Percentiles rank a stretch among this genome's conserved stretches.
Evolutionary conservation across 805 yeast species (phyloP).

Genomic region (Lipomyces yamadae): DNA sequence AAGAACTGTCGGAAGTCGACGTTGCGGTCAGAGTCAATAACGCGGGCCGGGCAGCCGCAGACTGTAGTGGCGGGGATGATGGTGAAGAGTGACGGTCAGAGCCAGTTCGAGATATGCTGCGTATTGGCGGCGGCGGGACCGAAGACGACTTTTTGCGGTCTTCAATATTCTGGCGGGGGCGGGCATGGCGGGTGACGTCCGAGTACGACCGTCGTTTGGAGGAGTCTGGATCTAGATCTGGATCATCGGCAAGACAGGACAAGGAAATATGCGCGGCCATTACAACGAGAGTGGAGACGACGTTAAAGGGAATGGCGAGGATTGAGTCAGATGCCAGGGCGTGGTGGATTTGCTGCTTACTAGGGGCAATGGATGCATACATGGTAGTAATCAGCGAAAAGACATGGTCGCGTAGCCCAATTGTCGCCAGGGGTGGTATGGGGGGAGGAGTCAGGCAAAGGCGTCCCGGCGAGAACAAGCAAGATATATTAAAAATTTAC

Average conservation of each 20-base stretch:
- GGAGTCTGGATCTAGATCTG: background rate
- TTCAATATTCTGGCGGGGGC: background rate
- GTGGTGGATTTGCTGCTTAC: slow-evolving; percentile 3
- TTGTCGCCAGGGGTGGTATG: background rate
- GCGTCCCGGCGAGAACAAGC: background rate
- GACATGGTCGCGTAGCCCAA: background rate
- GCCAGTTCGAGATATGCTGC: background rate
- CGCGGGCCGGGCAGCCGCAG: background rate
- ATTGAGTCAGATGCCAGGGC: background rate
- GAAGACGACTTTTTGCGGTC: slow-evolving; percentile 6
- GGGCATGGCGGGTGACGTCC: background rate
- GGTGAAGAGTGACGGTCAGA: background rate
- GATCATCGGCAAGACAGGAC: background rate
- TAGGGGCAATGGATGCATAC: background rate
- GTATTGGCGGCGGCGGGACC: background rate
- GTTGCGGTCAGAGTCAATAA: background rate
- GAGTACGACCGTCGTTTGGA: background rate
- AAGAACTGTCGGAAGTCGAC: slow-evolving; percentile 12
- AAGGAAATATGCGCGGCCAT: background rate
- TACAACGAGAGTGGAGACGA: background rate
- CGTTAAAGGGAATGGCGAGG: background rate
- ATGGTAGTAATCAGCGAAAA: background rate
- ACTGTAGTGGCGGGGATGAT: too few relatives aligned
- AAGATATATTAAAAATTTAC: background rate
- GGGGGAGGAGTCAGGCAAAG: background rate